Evolutionary conservation across 345 rosid species (phyloP), one percentile per base, ranked within the genome.

Genomic region (Ailanthus altissimus): DNA sequence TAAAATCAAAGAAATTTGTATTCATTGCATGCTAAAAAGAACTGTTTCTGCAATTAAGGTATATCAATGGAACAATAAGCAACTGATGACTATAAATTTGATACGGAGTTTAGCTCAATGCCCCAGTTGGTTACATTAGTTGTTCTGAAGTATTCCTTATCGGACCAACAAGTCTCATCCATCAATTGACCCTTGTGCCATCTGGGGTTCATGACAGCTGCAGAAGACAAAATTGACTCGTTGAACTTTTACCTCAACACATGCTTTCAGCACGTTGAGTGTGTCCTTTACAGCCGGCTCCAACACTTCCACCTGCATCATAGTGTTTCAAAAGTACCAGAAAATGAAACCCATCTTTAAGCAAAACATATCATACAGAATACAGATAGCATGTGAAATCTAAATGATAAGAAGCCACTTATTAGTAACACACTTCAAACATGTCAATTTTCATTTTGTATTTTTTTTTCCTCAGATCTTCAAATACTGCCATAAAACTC

Each of bases 261-360:
- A 87, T 36, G 94, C 92, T 76, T 79, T 79, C 0, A 93, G 90
- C 77, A 93, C 94, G 81, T 91, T 90, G 32, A 82, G 76, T 2
- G 96, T 93, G 42, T 93, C 94, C 65, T 85, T 88, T 26, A 90
- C 91, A 67, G 92, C 92, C 0, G 93, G 96, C 75, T 86, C 89
- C 18, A 93, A 23, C 79, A 93, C 6, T 74, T 90, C 88, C 10
- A 78, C 86, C 96, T 91, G 59, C 73, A 68, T 5, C 28, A 70
- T 20, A 20, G 4, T 28, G 23, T 46, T 47, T 50, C 38, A 20
- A 14, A 66, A 11, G 4, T 12, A 10, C 26, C 8, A 18, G 16
- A 15, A 8, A 72, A 43, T 51, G 71, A 76, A 72, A 49, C 26
- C 9, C 25, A 16, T 2, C 40, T 32, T 32, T 32, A 32, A 32